phyloP scores from a whole-genome alignment of 202 grass and related monocot species.

The Eragrostis tef region DNA sequence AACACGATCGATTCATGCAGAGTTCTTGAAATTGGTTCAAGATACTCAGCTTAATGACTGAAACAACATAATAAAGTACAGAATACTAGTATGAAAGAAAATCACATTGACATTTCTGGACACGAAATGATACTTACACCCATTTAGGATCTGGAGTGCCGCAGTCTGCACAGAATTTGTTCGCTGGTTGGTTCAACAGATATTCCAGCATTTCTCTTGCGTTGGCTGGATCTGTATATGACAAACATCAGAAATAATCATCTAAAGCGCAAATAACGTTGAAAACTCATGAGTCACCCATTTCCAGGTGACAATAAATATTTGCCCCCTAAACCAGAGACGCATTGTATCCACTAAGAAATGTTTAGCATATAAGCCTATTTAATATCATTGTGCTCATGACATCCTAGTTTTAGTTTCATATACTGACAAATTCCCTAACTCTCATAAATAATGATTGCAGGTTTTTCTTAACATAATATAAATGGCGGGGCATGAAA shows the following conservation, averaged over 20 bases:
- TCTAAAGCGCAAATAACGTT: not conserved
- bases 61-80: not conserved
- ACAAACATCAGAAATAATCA: slow-evolving; percentile 1
- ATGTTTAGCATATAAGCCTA: not conserved
- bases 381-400: not conserved
- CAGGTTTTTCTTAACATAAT: no score
- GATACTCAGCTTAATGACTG: not conserved
- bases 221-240: slow-evolving; percentile 40
- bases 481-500: no score
- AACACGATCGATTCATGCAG: not conserved
- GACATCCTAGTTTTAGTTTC: not conserved
- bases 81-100: not conserved
- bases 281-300: not conserved
- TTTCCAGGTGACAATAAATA: not conserved
- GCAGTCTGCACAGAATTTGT: slow-evolving; percentile 87
- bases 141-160: slow-evolving; percentile 87
- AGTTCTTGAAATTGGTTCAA: not conserved
- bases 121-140: slow-evolving; percentile 61
- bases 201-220: slow-evolving; percentile 64
- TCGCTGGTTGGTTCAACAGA: slow-evolving; percentile 70
- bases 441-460: no score
- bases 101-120: not conserved
- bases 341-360: not conserved
- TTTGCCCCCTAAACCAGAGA: not conserved
- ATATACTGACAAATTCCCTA: not conserved